Base-by-base conservation (phyloP, 2,329 filamentous ascomycete genomes). In the Microascus cirrosus region DNA sequence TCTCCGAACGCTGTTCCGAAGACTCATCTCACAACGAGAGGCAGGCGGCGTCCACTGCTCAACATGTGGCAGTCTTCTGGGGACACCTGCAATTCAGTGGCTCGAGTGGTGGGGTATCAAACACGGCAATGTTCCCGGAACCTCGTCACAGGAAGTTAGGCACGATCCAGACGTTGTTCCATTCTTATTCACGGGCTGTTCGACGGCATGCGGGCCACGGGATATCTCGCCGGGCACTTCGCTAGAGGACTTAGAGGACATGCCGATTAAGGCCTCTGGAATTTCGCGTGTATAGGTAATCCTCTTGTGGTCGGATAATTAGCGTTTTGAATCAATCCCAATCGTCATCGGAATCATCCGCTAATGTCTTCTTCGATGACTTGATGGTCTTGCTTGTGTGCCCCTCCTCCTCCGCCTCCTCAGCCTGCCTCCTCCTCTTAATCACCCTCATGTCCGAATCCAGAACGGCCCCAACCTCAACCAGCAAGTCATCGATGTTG, bases 381-480 rank as follows among this genome's bases (percentile, higher is more conserved):
- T 77, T 76, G 65, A 79, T 77, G 56, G 75, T 75, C 66, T 78
- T 57, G 61, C 74, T 64, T 34, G 68, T 70, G 52, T 80, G 68
- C 52, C 76, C 76, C 63, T 83, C 80, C 64, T 86, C 80, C 63
- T 82, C 78, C 54, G 76, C 81, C 50, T 86, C 83, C 61, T 84
- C 79, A 1, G 82, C 80, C 15, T 77, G 77, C 61, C 80, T 75
- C 65, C 78, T 78, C 62, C 81, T 76, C 73, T 85, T 84, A 34
- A 81, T 76, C 39, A 96, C 77, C 58, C 94, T 84, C 71, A 89
- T 81, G 69, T 99, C 94, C 59, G 84, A 86, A 55, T 86, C 79
- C 57, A 85, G 82, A 18, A 97, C 76, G 1, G 91, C 93, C 2
- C 91, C 91, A 42, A 95, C 77, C 54, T 91, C 87, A 2, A 96